These are phyloP conservation scores for Litchi chinensis DNA, from an alignment of 345 rosid species.

Conservation along the genomic window DNA sequence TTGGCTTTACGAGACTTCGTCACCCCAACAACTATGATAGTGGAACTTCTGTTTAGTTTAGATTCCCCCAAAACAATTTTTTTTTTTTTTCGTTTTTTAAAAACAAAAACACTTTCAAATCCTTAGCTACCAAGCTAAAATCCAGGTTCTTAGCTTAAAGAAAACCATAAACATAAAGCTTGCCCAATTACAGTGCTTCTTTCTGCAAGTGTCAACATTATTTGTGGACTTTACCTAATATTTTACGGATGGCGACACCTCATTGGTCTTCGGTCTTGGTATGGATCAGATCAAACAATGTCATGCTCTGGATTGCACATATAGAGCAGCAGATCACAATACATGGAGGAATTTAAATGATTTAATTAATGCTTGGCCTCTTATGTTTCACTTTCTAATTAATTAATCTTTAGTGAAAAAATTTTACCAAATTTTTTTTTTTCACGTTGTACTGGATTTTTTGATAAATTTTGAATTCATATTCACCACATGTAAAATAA, in stretches of 20 bases:
- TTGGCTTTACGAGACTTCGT: neutral
- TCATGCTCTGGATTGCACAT: constrained; percentile 24
- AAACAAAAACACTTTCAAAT: neutral
- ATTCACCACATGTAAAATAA: too few species aligned
- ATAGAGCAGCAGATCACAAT: neutral
- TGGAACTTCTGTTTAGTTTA: constrained; percentile 17
- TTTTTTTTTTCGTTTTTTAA: too few species aligned
- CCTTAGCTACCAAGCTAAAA: neutral
- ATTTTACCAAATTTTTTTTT: too few species aligned
- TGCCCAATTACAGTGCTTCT: neutral
- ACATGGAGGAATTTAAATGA: neutral
- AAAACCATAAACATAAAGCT: neutral
- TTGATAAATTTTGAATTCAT: neutral
- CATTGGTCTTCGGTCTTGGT: neutral
- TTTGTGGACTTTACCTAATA: constrained; percentile 20
- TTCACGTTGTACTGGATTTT: neutral
- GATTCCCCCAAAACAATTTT: neutral
- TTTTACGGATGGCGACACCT: neutral
- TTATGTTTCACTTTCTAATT: neutral
- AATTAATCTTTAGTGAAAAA: neutral
- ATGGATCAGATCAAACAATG: constrained; percentile 29
- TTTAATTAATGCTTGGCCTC: neutral
- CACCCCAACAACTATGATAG: neutral
- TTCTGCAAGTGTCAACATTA: neutral
- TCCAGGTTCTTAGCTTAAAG: constrained; percentile 11